Base-by-base conservation (phyloP, 768 basidiomycete species). In the Hirschioporus abietinus region DNA sequence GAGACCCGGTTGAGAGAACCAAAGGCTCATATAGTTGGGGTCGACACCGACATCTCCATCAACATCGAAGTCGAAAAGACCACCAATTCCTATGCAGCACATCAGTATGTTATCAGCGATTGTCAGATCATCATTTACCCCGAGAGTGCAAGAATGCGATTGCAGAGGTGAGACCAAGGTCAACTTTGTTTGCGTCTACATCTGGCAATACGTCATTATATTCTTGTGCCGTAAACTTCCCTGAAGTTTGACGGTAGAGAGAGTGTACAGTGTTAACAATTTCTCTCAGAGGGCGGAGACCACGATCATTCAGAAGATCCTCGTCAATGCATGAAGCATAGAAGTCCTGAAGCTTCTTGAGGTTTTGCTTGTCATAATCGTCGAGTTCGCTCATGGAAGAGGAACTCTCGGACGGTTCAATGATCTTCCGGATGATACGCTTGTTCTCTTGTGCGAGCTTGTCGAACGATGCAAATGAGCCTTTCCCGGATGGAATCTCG, bases 31-130 rank as follows among this genome's bases (percentile, higher is more conserved):
- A 63, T 82, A 80, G 71, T 95, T 93, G 0, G 96, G 93, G 71
- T 97, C 93, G 6, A 86, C 82, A 8, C 89, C 93, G 25, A 87
- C 84, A 74, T 98, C 96, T 34, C 96, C 95, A 67, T 96, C 94
- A 66, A 96, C 83, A n/a, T 80, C 81, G 70, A 95, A 90, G n/a
- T 82, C 79, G 72, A 98, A 92, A 15, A 98, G 76, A 1, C 86
- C 90, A 23, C 84, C 84, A 67, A 96, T 84, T 59, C 88, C 95
- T 96, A 15, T 30, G 64, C 10, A 63, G 27, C 27, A 66, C 20
- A 58, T 64, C 26, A 73, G 58, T 35, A 63, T 23, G 7, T 58
- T 10, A 58, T 57, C 18, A 7, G 36, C 30, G 63, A 58, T 42
- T 63, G 65, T 24, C 8, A 36, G 62, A 23, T 52, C 36, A 68